phyloP scores from a whole-genome alignment of 164 flowering plant species.

The Nelumbo lutea region DNA sequence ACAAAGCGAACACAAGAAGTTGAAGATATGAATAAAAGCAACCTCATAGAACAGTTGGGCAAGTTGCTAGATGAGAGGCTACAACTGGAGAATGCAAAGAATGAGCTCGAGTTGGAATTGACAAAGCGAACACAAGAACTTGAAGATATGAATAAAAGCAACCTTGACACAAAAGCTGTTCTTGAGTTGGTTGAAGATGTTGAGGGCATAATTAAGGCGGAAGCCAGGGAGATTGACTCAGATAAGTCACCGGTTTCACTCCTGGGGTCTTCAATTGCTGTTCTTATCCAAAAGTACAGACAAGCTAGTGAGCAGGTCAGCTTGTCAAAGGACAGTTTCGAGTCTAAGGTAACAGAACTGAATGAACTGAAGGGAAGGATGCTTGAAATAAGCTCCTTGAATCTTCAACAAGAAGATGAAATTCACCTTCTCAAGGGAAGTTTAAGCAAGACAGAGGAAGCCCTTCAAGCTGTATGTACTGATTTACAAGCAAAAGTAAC shows the following conservation, averaged over 20 bases:
- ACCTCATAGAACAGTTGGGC: constrained; percentile 38
- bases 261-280: constrained; percentile 42
- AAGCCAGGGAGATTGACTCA: constrained; percentile 22
- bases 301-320: constrained; percentile 36
- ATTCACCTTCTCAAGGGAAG: constrained; percentile 45
- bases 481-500: constrained; percentile 49
- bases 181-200: constrained; percentile 44
- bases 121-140: constrained; percentile 27
- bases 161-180: constrained; percentile 29
- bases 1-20: constrained; percentile 27
- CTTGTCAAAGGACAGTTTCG: constrained; percentile 36
- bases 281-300: constrained; percentile 51
- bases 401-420: constrained; percentile 51
- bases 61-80: constrained; percentile 38
- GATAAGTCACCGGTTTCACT: constrained; percentile 29
- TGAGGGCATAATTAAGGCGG: constrained; percentile 30
- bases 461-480: constrained; percentile 27
- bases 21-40: constrained; percentile 33
- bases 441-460: constrained; percentile 43
- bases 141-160: constrained; percentile 39
- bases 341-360: constrained; percentile 31
- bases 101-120: constrained; percentile 45
- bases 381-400: constrained; percentile 33
- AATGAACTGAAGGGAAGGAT: constrained; percentile 43
- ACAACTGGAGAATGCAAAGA: constrained; percentile 40